Conservation (phyloP, 2,329 filamentous ascomycete genomes). For the Rosellinia necatrix region DNA sequence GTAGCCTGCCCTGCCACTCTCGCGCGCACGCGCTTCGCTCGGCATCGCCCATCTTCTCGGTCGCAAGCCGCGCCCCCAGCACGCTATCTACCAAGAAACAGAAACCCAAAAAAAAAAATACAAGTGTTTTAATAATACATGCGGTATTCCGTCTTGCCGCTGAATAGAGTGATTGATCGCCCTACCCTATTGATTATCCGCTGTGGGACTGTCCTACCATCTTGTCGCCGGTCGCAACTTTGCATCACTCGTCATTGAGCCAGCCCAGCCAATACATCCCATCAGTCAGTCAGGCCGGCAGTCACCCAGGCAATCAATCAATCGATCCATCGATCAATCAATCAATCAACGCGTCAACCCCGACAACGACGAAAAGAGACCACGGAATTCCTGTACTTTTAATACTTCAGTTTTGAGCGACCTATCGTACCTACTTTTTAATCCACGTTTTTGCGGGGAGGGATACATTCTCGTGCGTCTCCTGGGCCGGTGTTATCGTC, state of each 20-base stretch:
- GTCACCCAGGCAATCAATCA: constrained; percentile 4
- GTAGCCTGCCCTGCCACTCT: not conserved
- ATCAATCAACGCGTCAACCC: constrained; percentile 14
- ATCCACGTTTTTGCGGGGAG: constrained; percentile 31
- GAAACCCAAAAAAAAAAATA: constrained; percentile 17
- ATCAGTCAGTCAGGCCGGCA: constrained; percentile 22
- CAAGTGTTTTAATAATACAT: constrained; percentile 31
- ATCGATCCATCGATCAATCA: constrained; percentile 16
- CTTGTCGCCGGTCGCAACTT: constrained; percentile 35
- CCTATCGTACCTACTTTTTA: constrained; percentile 25
- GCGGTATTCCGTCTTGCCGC: constrained; percentile 27
- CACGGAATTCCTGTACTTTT: constrained; percentile 23
- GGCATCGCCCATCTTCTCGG: constrained; percentile 15
- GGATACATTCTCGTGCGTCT: constrained; percentile 23
- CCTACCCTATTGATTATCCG: constrained; percentile 22
- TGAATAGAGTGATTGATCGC: constrained; percentile 29
- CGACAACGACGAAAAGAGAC: constrained; percentile 6
- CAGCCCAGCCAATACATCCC: too few species aligned
- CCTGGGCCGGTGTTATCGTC: constrained; percentile 19
- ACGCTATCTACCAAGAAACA: not conserved
- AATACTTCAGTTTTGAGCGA: constrained; percentile 11
- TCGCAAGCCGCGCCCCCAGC: constrained; percentile 19
- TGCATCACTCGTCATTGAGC: constrained; percentile 4
- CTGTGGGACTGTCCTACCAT: constrained; percentile 22
- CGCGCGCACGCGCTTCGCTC: constrained; percentile 19